Evolutionary conservation across 2,329 filamentous ascomycete species (phyloP), one percentile per base, ranked within the genome.

Genomic region (Endoconidiophora polonica): DNA sequence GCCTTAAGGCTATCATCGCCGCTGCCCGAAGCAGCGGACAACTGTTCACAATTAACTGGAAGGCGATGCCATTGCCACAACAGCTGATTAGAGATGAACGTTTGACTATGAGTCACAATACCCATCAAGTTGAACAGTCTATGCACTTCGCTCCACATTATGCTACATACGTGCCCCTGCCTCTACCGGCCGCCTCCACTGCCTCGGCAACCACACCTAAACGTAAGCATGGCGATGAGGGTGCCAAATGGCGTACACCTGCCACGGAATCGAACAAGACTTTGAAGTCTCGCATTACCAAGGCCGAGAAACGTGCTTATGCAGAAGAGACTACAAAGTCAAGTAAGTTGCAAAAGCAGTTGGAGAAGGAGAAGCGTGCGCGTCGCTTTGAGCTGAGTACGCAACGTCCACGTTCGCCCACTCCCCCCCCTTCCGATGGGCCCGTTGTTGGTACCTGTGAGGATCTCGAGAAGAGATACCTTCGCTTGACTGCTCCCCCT

Each of bases 401-500:
- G 5, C 69, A 71, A 9, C 64, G 69, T 12, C 71, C 73, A 56
- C 67, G 69, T 55, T 74, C 74, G 26, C 72, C 74, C 10, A 76
- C 71, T 46, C 76, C 77, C 20, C 70, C 72, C 57, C 69, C 71
- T 58, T 64, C 70, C 50, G 66, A 72, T 50, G 79, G 78, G 36
- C 91, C 91, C 7, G 81, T 96, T 33, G 76, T 95, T 54, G 91
- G 91, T 57, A 86, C 83, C 43, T 90, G 82, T 63, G 76, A 87
- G 64, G 74, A 72, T 22, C 70, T 96, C 58, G 90, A 96, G 66
- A 98, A 98, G 72, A 81, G 78, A 61, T 98, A 95, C 62, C 83
- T 96, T 61, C 87, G 91, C 55, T 74, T 98, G 62, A 98, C 90
- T 16, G 80, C 88, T 29, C 81, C 88, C 45, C 91, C 91, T 33